Evolutionary conservation across 768 basidiomycete species (phyloP), one percentile per base, ranked within the genome.

Genomic region (Rubroboletus pulcherrimus): DNA sequence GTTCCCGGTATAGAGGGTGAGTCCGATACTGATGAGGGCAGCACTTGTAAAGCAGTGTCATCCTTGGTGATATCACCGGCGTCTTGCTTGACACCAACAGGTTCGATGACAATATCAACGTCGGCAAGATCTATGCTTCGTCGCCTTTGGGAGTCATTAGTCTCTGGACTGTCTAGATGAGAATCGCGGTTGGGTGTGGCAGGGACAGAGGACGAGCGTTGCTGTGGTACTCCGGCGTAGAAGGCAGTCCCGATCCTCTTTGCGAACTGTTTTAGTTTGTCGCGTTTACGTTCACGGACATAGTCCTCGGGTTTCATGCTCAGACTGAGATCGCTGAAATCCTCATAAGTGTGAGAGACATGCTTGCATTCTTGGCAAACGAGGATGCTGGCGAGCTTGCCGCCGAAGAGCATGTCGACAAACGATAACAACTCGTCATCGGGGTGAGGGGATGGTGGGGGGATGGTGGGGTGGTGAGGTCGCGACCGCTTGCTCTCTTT

Each of bases 291-390:
- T 54, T 83, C 81, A 53, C 81, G 82, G 33, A 75, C 75, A 56
- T 89, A 89, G 61, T 92, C 88, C 58, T 93, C 90, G 1, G 86
- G 81, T 67, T 87, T 91, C 70, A 95, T 87, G 70, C 88, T 89
- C 34, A 98, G 75, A 49, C 91, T 93, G 63, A 98, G 86, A 71
- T 97, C 95, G 69, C 89, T 87, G 71, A 97, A 98, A 66, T 93
- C 92, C 71, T 98, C 95, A 29, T 60, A 61, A 21, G 65, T 70
- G 61, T 93, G 86, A 3, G 93, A 96, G 48, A 97, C 84, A 64
- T 91, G 85, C 70, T 96, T 95, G 82, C 95, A 98, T 55, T 84
- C 83, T 62, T 94, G 92, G 70, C 95, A 98, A 3, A 98, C 89
- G 47, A 98, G 87, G 66, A 97, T 87, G 73, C 89, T 91, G 6